phyloP scores from a whole-genome alignment of 1,139 yeast genomes.

The Candida tetrigidarum region DNA sequence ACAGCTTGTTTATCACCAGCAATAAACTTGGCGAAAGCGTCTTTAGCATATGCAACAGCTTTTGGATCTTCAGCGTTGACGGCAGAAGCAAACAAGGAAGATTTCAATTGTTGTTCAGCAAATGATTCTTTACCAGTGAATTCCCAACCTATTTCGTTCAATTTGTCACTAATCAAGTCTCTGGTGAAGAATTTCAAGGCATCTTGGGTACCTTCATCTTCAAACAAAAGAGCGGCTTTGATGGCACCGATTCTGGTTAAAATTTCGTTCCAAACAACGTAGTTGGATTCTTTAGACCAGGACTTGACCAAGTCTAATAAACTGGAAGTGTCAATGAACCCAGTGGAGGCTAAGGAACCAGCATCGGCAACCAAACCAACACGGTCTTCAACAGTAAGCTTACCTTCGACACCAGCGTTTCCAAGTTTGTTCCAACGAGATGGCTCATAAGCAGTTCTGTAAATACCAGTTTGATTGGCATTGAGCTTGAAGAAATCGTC shows the following conservation, averaged over 20 bases:
- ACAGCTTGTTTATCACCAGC: slow-evolving; percentile 72
- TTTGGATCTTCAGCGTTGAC: slow-evolving; percentile 60
- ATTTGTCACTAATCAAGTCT: slow-evolving; percentile 62
- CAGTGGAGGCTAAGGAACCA: slow-evolving; percentile 71
- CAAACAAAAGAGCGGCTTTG: slow-evolving; percentile 72
- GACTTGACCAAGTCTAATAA: slow-evolving; percentile 65
- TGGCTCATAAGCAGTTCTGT: slow-evolving; percentile 76
- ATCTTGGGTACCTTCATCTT: slow-evolving; percentile 55
- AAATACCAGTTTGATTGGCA: slow-evolving; percentile 83
- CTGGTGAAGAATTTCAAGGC: slow-evolving; percentile 64
- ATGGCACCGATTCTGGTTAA: slow-evolving; percentile 57
- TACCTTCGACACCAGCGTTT: slow-evolving; percentile 65
- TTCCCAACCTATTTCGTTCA: slow-evolving; percentile 69
- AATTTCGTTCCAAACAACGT: slow-evolving; percentile 82
- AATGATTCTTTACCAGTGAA: slow-evolving; percentile 66
- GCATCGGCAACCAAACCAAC: slow-evolving; percentile 88
- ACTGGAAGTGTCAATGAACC: slow-evolving; percentile 69
- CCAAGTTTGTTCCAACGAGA: slow-evolving; percentile 79
- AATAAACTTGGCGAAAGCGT: slow-evolving; percentile 60
- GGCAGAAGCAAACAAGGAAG: slow-evolving; percentile 72
- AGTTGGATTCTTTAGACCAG: slow-evolving; percentile 71
- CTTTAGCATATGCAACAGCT: slow-evolving; percentile 56
- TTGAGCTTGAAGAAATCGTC: slow-evolving; percentile 76
- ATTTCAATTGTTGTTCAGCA: slow-evolving; percentile 76
- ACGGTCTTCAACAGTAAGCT: slow-evolving; percentile 80